These are phyloP conservation scores for Mrakia blollopis DNA, from an alignment of 768 basidiomycete genomes.

Conservation along the genomic window DNA sequence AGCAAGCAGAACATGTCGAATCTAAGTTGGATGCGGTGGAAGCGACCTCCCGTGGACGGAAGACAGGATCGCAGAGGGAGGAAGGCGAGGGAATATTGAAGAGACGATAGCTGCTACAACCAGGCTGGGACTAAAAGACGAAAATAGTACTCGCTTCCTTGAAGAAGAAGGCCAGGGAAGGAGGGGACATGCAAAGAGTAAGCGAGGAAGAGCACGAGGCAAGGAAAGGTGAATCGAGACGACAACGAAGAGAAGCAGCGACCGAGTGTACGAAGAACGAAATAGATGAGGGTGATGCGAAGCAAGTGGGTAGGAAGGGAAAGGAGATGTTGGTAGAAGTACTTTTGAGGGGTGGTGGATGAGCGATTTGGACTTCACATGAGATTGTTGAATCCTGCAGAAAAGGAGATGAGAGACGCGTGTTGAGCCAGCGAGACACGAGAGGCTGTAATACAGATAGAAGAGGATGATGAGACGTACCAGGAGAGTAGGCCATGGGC, in stretches of 20 bases:
- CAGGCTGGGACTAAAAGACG: not conserved
- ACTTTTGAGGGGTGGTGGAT: not conserved
- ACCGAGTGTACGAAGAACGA: too few relatives aligned
- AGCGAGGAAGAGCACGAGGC: not conserved
- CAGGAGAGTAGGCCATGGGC: slow-evolving; percentile 30
- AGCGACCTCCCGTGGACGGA: too few relatives aligned
- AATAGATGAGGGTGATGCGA: too few relatives aligned
- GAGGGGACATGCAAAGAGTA: not conserved
- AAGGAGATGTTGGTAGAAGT: not conserved
- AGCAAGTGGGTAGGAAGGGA: not conserved
- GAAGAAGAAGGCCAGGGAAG: not conserved
- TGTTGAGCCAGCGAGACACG: too few relatives aligned
- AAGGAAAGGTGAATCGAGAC: not conserved
- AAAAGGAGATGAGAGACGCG: too few relatives aligned
- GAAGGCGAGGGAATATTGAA: too few relatives aligned
- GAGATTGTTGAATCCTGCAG: slow-evolving; percentile 6
- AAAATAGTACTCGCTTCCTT: too few relatives aligned
- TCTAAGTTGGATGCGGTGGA: too few relatives aligned
- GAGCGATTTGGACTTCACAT: not conserved
- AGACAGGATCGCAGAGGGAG: too few relatives aligned
- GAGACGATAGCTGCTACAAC: not conserved
- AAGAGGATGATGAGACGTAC: not conserved
- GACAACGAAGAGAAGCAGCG: too few relatives aligned
- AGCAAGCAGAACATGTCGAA: too few relatives aligned
- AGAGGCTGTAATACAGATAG: too few relatives aligned